phyloP scores from a whole-genome alignment of 2,329 filamentous ascomycete genomes.

The Talaromyces marneffei region DNA sequence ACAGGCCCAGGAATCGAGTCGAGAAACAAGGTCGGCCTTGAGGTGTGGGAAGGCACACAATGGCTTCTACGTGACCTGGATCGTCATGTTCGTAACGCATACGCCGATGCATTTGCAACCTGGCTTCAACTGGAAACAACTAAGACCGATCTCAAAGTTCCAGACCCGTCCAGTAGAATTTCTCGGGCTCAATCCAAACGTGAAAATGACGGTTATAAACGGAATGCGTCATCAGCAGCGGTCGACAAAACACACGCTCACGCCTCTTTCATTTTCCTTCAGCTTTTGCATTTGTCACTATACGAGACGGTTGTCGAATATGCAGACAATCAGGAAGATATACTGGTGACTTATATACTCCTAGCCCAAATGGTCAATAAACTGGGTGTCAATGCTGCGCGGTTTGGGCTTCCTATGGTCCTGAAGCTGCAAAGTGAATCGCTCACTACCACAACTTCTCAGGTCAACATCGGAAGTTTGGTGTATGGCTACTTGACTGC shows the following conservation, averaged over 20 bases:
- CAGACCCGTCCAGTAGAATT: slow-evolving; percentile 51
- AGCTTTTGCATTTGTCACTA: slow-evolving; percentile 76
- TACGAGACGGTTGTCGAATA: slow-evolving; percentile 80
- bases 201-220: slow-evolving; percentile 37
- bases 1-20: slow-evolving; percentile 57
- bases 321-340: slow-evolving; percentile 65
- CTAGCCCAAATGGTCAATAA: slow-evolving; percentile 67
- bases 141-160: slow-evolving; percentile 57
- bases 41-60: slow-evolving; percentile 94
- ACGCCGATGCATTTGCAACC: slow-evolving; percentile 72
- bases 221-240: slow-evolving; percentile 64
- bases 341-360: slow-evolving; percentile 70
- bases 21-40: slow-evolving; percentile 68
- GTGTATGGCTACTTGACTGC: slow-evolving; percentile 87
- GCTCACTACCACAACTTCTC: slow-evolving; percentile 51
- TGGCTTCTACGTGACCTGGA: slow-evolving; percentile 81
- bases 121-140: slow-evolving; percentile 82
- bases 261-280: slow-evolving; percentile 64
- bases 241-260: slow-evolving; percentile 52
- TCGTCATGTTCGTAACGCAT: slow-evolving; percentile 72
- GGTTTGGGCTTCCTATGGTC: slow-evolving; percentile 80
- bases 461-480: slow-evolving; percentile 74
- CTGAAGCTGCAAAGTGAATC: slow-evolving; percentile 62
- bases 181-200: slow-evolving; percentile 40
- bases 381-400: slow-evolving; percentile 74